Evolutionary conservation across 2,329 filamentous ascomycete species (phyloP).

Genomic region (Taxawa tesnikishii): DNA sequence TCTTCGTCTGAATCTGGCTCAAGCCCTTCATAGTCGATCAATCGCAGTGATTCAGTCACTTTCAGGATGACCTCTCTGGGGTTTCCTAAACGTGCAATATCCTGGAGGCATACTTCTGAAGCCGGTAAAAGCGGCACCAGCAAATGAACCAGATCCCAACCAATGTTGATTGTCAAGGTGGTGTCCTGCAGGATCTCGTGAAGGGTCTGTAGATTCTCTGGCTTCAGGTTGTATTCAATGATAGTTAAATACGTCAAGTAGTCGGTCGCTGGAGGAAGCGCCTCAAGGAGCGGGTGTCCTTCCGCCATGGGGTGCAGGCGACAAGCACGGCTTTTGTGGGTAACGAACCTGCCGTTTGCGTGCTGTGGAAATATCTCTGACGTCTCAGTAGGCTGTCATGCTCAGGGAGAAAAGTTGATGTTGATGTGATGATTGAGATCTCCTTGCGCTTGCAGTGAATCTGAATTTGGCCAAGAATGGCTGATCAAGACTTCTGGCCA

Average conservation of each 20-base stretch:
- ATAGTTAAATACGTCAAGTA: constrained; percentile 68
- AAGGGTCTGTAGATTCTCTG: constrained; percentile 54
- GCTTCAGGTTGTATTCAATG: constrained; percentile 58
- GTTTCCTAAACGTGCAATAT: constrained; percentile 65
- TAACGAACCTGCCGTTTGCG: no score
- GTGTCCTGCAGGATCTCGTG: constrained; percentile 57
- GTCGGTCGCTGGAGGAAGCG: constrained; percentile 52
- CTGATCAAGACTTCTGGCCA: no score
- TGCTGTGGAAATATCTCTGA: no score
- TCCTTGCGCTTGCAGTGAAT: no score
- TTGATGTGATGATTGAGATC: no score
- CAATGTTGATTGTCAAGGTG: constrained; percentile 60
- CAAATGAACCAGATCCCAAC: constrained; percentile 72
- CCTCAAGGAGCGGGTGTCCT: constrained; percentile 41
- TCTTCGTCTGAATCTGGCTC: constrained; percentile 47
- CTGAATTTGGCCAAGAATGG: no score
- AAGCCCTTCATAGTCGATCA: constrained; percentile 37
- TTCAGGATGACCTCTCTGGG: constrained; percentile 73
- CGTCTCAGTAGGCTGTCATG: no score
- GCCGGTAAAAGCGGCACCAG: constrained; percentile 53
- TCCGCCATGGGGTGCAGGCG: no score
- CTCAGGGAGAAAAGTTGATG: no score
- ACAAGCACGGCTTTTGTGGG: no score
- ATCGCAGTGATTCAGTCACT: constrained; percentile 58
- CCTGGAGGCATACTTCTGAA: constrained; percentile 59